These are phyloP conservation scores for Bonia amplexicaulis DNA, from an alignment of 176 grass and related monocot genomes.

Conservation along the genomic window DNA sequence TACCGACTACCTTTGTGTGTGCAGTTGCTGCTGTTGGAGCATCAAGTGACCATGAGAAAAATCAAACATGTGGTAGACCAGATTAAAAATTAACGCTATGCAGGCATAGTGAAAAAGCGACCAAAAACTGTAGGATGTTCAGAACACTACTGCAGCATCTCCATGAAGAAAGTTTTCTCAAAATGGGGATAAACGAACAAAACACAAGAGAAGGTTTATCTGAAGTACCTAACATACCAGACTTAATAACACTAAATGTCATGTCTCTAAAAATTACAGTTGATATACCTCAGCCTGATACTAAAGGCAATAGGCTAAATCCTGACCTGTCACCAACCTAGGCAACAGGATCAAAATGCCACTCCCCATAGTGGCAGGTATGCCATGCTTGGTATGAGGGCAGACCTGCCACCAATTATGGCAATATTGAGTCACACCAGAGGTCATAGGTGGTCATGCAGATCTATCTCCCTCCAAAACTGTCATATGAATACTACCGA, in stretches of 20 bases:
- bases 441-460: background rate
- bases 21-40: constrained; percentile 28
- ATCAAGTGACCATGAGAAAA: constrained; percentile 25
- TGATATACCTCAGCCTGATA: background rate
- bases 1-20: background rate
- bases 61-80: background rate
- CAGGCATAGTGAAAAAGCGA: background rate
- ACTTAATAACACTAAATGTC: background rate
- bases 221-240: background rate
- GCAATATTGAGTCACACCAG: background rate
- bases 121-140: background rate
- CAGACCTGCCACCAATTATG: background rate
- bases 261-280: background rate
- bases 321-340: background rate
- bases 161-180: background rate
- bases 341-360: background rate
- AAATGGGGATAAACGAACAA: background rate
- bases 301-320: background rate
- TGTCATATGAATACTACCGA: background rate
- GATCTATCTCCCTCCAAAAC: background rate
- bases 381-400: background rate
- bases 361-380: background rate
- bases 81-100: background rate
- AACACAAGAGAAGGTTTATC: background rate
- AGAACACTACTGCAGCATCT: background rate